These are phyloP conservation scores for Penicillium dipodomyicola DNA, from an alignment of 495 filamentous ascomycete genomes.

Conservation along the genomic window DNA sequence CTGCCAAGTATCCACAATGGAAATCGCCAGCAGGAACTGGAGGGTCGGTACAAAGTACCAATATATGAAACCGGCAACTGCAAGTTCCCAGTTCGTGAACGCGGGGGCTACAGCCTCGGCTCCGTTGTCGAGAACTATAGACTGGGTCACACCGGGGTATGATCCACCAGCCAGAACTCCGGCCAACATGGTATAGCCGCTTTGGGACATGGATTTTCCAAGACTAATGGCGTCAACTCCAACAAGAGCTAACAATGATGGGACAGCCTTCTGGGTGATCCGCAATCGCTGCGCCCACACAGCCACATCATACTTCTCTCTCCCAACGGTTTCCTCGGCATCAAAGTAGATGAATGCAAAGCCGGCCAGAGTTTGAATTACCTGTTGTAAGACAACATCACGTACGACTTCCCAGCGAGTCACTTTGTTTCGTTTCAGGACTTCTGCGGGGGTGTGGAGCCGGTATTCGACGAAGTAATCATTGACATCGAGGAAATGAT, in stretches of 20 bases:
- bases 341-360: conserved; percentile 62
- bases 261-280: conserved; percentile 65
- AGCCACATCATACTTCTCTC: conserved; percentile 78
- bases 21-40: conserved; percentile 70
- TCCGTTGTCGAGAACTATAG: conserved; percentile 34
- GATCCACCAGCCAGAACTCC: conserved; percentile 68
- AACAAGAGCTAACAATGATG: conserved; percentile 49
- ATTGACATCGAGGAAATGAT: conserved; percentile 78
- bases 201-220: conserved; percentile 36
- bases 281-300: conserved; percentile 76
- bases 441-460: conserved; percentile 86
- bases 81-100: conserved; percentile 66
- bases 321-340: conserved; percentile 60
- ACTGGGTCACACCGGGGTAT: conserved; percentile 55
- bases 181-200: conserved; percentile 61
- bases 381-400: conserved; percentile 84
- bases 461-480: conserved; percentile 85
- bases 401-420: conserved; percentile 75
- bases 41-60: conserved; percentile 70
- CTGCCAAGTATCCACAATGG: conserved; percentile 88
- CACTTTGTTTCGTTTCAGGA: conserved; percentile 82
- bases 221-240: conserved; percentile 43
- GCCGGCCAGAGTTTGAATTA: conserved; percentile 75
- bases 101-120: conserved; percentile 36
- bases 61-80: conserved; percentile 71